A percentile compares a stretch with the other conserved stretches of the same genome.
Evolutionary conservation across 257 asterid species (phyloP).

Genomic region (Solanum chmielewskii): DNA sequence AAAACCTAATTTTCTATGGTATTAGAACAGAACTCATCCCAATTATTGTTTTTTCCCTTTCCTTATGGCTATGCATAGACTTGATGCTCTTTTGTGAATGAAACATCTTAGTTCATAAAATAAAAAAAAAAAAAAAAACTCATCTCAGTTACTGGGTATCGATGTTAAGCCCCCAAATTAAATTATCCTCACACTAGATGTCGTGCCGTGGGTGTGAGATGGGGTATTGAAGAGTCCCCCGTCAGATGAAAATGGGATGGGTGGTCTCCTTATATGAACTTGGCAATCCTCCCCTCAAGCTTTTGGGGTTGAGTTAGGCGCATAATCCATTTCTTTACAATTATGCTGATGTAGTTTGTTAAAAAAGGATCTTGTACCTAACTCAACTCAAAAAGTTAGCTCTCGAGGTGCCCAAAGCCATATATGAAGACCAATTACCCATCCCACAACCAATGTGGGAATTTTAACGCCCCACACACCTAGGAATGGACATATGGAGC

Average conservation of each 20-base stretch:
- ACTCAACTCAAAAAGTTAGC: not conserved
- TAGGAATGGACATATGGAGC: not conserved
- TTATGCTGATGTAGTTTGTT: not conserved
- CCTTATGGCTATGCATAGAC: not conserved
- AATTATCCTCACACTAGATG: not conserved
- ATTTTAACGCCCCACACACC: not conserved
- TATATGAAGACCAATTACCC: not conserved
- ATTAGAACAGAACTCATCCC: not conserved
- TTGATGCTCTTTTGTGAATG: not conserved
- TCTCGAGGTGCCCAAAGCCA: not conserved
- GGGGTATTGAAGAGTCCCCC: not conserved
- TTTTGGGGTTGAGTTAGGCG: not conserved
- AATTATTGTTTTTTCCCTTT: not conserved
- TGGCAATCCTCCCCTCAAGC: not conserved
- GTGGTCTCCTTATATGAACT: not conserved
- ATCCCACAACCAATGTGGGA: not conserved
- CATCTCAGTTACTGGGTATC: not conserved
- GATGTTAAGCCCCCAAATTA: not conserved
- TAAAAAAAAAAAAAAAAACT: not conserved
- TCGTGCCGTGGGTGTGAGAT: not conserved
- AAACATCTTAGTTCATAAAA: not conserved
- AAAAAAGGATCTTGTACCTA: not conserved
- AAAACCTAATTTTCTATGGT: not conserved
- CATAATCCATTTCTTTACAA: not conserved
- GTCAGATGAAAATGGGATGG: not conserved